Base-by-base conservation (phyloP, 2,329 filamentous ascomycete species). In the Blastomyces emzantsi region DNA sequence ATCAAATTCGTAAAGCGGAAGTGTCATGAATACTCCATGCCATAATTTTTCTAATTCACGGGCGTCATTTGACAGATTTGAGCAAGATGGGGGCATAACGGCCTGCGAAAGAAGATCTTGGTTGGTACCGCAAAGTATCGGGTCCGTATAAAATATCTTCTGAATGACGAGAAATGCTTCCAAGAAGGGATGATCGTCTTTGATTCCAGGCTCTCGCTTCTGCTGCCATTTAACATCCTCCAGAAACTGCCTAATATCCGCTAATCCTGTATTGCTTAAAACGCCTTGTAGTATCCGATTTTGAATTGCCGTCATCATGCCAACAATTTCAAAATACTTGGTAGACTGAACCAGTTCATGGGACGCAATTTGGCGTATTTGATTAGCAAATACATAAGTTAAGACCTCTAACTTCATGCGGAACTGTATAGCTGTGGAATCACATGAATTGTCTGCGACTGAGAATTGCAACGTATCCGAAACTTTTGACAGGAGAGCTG, bases 1-100 rank as follows among this genome's bases (percentile, higher is more conserved):
- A 67, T 85, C 81, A 28, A 87, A 72, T 64, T 84, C 82, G 8
- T 79, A 71, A 19, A 83, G 75, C 1, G 85, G 84, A 15, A 86
- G 74, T 1, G 83, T 67, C 1, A 76, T 78, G 67, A 85, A 84
- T 0, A 84, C 51, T n/a, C 74, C 73, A 49, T 69, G 70, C 78
- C 78, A 80, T 28, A 66, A 67, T 47, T 64, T 67, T 65, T 80
- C 78, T 8, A 79, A 61, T 36, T 61, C 64, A 2, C 60, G 63
- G 25, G 79, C 65, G 54, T 76, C 68, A 43, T 64, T 66, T 6
- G 64, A 49, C 13, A 52, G 73, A 65, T 55, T 70, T 67, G 62
- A 81, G 74, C 19, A 78, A 72, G 60, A 67, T 52, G 64, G 33
- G 47, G 67, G 62, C 41, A 75, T 73, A 66, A 70, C 74, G 39